phyloP scores from a whole-genome alignment of 352 stramenopile genomes.

The Elongisporangium anandrum region DNA sequence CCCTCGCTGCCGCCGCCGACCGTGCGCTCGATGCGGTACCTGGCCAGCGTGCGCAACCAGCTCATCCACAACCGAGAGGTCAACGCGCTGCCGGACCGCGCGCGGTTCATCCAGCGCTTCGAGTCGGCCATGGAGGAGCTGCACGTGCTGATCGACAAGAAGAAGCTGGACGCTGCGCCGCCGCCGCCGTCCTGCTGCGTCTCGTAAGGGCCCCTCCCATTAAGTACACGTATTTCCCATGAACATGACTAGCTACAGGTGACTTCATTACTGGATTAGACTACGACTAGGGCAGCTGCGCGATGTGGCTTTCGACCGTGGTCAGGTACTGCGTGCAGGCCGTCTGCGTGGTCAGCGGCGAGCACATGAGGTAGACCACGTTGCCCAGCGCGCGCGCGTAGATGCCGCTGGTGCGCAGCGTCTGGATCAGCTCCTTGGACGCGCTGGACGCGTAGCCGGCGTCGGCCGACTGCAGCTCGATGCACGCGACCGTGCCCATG shows the following conservation, averaged over 20 bases:
- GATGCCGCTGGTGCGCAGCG: conserved; percentile 56
- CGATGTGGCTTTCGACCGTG: conserved; percentile 40
- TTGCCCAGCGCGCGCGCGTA: conserved; percentile 81
- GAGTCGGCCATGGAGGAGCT: conserved; percentile 58
- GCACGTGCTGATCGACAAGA: conserved; percentile 55
- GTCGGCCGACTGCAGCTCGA: conserved; percentile 59
- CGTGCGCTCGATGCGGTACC: conserved; percentile 63
- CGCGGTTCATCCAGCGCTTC: conserved; percentile 60
- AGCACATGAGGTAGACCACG: conserved; percentile 86
- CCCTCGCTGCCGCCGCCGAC: conserved; percentile 37
- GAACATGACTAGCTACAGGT: no score
- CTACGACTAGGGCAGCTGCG: conserved; percentile 24
- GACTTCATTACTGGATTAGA: conserved; percentile 2
- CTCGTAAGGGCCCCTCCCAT: no score
- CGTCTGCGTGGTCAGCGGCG: conserved; percentile 56
- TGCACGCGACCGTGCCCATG: conserved; percentile 73
- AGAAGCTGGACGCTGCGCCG: conserved; percentile 20
- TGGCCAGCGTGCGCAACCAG: conserved; percentile 77
- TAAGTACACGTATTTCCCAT: not conserved
- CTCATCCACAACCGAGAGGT: conserved; percentile 79
- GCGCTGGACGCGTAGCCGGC: conserved; percentile 67
- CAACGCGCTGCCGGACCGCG: conserved; percentile 46
- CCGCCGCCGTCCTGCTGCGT: conserved; percentile 23
- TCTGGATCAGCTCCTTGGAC: conserved; percentile 53
- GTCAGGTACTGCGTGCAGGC: conserved; percentile 61